Evolutionary conservation across 2,329 filamentous ascomycete genomes (phyloP).

Genomic region (Chrysoporthe cubensis): DNA sequence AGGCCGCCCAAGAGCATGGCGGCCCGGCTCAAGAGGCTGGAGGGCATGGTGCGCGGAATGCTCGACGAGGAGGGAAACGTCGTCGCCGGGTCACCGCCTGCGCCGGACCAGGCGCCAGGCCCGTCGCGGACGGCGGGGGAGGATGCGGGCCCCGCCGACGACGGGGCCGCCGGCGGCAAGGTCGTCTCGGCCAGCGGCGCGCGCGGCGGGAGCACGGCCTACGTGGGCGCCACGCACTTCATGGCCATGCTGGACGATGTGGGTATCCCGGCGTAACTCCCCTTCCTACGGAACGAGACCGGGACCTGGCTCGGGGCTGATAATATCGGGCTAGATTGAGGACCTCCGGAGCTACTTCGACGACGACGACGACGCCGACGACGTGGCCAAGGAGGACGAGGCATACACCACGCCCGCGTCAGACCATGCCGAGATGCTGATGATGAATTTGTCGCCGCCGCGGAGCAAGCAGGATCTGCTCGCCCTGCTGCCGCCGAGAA

Average conservation of each 20-base stretch:
- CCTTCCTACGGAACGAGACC: neutral
- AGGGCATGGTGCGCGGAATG: conserved; percentile 61
- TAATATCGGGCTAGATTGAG: conserved; percentile 51
- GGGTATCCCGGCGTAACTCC: neutral
- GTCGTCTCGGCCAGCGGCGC: conserved; percentile 46
- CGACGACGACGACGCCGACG: conserved; percentile 50
- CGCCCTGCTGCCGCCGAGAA: conserved; percentile 49
- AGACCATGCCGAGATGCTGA: conserved; percentile 47
- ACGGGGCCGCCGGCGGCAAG: conserved; percentile 40
- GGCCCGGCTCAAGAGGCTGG: conserved; percentile 57
- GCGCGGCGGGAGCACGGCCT: conserved; percentile 46
- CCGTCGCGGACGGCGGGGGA: neutral
- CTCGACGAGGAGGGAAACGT: conserved; percentile 46
- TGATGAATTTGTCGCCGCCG: conserved; percentile 45
- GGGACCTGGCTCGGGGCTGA: neutral
- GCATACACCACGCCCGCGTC: conserved; percentile 40
- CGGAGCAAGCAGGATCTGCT: conserved; percentile 52
- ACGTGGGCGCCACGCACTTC: conserved; percentile 63
- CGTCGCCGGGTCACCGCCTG: neutral
- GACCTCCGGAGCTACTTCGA: conserved; percentile 63
- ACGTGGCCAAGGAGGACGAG: conserved; percentile 34
- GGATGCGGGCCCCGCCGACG: conserved; percentile 30
- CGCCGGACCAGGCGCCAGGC: neutral
- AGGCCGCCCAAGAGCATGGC: conserved; percentile 54
- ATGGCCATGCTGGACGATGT: conserved; percentile 65